Evolutionary conservation across 352 stramenopile genomes (phyloP), one percentile per base, ranked within the genome.

Genomic region (Globisporangium iwayamae): DNA sequence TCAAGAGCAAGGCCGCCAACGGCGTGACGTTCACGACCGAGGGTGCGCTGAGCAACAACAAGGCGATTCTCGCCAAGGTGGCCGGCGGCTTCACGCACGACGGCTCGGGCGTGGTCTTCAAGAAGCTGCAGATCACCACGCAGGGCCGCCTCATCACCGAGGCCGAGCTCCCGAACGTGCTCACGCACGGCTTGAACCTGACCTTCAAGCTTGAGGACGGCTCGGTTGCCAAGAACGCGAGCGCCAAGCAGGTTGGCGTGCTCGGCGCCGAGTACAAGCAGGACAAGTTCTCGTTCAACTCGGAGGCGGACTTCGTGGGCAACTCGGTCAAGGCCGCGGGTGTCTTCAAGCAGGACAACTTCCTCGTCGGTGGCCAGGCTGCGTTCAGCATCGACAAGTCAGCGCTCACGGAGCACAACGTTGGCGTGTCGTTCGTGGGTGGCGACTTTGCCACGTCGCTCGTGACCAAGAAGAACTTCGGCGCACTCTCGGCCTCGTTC

Each of bases 71-170:
- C 30, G 85, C 81, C 65, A 94, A 94, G 79, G 72, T 94, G 58
- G 79, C 79, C 60, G 78, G 82, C 58, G 82, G 77, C 70, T 93
- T 91, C 73, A 90, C 82, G 62, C 82, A 91, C 74, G 65, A 67
- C 45, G 70, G 70, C 48, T 88, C 73, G 60, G 77, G 83, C 50
- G 75, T 91, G 22, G 78, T 89, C 46, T 90, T 92, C 69, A 92
- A 90, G 81, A 94, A 94, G 80, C 79, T 94, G 65, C 85, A 94
- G 77, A 81, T 91, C 62, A 92, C 83, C 38, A 94, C 83, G 20
- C 79, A 90, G 66, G 85, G 85, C 47, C 79, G 81, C n/a, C 63
- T 94, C 48, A 62, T 94, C 39, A 88, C 81, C 43, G 85, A 94
- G 71, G 83, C 80, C 13, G 85, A 94, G 67, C 69, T 91, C 25